Percentiles rank a stretch among this genome's conserved stretches.
These are phyloP conservation scores for Cymbopogon flexuosus DNA, from an alignment of 202 grass and related monocot species.

Conservation along the genomic window DNA sequence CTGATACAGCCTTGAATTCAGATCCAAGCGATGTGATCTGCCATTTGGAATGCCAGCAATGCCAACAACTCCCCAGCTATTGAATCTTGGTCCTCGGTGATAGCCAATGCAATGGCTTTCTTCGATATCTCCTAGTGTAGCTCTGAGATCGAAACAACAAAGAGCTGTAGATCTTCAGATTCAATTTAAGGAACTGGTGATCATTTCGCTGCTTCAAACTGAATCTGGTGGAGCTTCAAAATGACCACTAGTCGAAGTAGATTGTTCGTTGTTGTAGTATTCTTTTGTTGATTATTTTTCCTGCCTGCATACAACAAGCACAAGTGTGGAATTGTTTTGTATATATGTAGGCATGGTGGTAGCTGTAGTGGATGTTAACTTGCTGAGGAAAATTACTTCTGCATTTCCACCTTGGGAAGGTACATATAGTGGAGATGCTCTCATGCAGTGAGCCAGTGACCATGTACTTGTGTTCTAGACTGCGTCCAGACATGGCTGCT, in stretches of 20 bases:
- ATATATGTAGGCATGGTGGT: conserved; percentile 9
- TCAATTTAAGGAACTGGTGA: conserved; percentile 32
- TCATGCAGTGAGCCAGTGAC: neutral
- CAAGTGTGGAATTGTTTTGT: conserved; percentile 20
- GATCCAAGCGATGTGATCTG: neutral
- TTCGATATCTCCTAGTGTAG: neutral
- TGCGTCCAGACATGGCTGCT: neutral
- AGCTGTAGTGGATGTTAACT: conserved; percentile 13
- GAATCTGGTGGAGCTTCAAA: conserved; percentile 34
- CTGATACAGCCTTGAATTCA: conserved; percentile 18
- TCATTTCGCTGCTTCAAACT: conserved; percentile 34
- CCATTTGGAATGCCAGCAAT: conserved; percentile 14
- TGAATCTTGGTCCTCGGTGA: neutral
- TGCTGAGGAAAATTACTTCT: conserved; percentile 1
- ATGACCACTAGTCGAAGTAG: conserved; percentile 39
- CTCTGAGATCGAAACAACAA: neutral
- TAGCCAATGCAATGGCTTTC: neutral
- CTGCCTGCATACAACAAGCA: conserved; percentile 30
- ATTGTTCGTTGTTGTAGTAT: conserved; percentile 36
- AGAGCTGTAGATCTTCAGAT: neutral
- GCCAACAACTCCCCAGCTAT: neutral
- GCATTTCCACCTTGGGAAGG: conserved; percentile 19
- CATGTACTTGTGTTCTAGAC: neutral
- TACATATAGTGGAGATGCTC: conserved; percentile 15
- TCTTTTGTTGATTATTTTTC: conserved; percentile 42